phyloP scores from a whole-genome alignment of 2,329 filamentous ascomycete genomes.

The Fusarium sp. region DNA sequence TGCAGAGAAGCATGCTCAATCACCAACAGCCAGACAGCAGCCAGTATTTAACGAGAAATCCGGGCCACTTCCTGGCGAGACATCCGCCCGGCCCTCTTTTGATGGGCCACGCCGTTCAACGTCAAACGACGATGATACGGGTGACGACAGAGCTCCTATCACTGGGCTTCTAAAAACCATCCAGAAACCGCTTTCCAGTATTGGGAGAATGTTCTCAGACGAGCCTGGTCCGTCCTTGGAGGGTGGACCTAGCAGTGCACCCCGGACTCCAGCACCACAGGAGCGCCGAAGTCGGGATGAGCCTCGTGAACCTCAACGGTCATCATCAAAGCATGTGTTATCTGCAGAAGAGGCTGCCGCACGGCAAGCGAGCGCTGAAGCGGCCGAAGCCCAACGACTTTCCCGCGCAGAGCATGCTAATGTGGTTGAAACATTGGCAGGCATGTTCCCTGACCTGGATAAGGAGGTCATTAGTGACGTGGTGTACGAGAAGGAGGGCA shows the following conservation, averaged over 20 bases:
- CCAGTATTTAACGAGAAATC: slow-evolving; percentile 59
- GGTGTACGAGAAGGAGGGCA: slow-evolving; percentile 92
- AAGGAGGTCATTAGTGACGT: slow-evolving; percentile 96
- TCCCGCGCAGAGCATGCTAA: slow-evolving; percentile 87
- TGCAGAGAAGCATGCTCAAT: slow-evolving; percentile 80
- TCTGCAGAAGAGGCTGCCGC: slow-evolving; percentile 89
- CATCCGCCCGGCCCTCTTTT: slow-evolving; percentile 56
- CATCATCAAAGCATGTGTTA: slow-evolving; percentile 58
- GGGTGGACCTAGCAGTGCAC: slow-evolving; percentile 47
- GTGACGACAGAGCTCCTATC: slow-evolving; percentile 83
- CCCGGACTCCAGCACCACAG: slow-evolving; percentile 53
- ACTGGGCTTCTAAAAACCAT: slow-evolving; percentile 88
- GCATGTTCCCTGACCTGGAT: slow-evolving; percentile 97
- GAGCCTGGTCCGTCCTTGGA: slow-evolving; percentile 58
- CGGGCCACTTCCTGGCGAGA: slow-evolving; percentile 38
- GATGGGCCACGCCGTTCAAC: slow-evolving; percentile 65
- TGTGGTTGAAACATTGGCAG: slow-evolving; percentile 90
- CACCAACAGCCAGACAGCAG: slow-evolving; percentile 56
- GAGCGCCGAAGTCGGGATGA: slow-evolving; percentile 49
- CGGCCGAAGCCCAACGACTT: slow-evolving; percentile 85
- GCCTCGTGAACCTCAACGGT: slow-evolving; percentile 48
- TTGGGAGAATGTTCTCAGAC: slow-evolving; percentile 93
- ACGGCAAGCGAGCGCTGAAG: slow-evolving; percentile 88
- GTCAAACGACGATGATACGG: slow-evolving; percentile 64
- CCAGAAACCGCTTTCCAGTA: slow-evolving; percentile 88